These are phyloP conservation scores for Cicer judaicum DNA, from an alignment of 306 rosid genomes.

Conservation along the genomic window DNA sequence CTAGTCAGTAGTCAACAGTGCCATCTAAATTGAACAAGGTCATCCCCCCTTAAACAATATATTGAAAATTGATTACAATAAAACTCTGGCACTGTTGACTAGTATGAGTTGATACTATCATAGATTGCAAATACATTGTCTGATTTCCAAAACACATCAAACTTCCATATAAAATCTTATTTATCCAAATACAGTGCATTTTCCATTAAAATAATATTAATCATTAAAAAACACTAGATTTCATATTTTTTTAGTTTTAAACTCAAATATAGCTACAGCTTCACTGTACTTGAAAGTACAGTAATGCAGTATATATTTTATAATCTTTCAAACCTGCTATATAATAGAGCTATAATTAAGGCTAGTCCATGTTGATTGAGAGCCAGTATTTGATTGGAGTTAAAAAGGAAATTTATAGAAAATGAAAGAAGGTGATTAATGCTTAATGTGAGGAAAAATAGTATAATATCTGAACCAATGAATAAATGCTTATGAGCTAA, in stretches of 20 bases:
- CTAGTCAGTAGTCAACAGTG: no score
- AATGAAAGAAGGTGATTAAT: slow-evolving; percentile 6
- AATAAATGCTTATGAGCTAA: slow-evolving; percentile 13
- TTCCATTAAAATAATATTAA: neutral
- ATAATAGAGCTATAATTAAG: neutral
- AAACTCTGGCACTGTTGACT: neutral
- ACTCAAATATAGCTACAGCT: neutral
- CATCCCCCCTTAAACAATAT: neutral
- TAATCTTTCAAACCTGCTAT: neutral
- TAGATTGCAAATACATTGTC: neutral
- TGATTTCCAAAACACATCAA: slow-evolving; percentile 2
- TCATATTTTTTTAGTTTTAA: neutral
- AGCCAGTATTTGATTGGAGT: neutral
- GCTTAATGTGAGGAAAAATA: neutral
- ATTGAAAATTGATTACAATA: slow-evolving; percentile 6
- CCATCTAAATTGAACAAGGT: neutral
- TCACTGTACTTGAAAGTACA: neutral
- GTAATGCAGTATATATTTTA: neutral
- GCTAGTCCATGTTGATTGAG: neutral
- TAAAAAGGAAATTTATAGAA: neutral
- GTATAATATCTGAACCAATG: slow-evolving; percentile 1
- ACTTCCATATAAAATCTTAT: slow-evolving; percentile 10
- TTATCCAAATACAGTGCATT: neutral
- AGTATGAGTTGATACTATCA: slow-evolving; percentile 5
- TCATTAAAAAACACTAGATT: slow-evolving; percentile 9